A percentile compares a stretch with the other conserved stretches of the same genome.
Conservation (phyloP, 192 early-diverging fungal genomes). For the Rhizophagus prolifer region DNA sequence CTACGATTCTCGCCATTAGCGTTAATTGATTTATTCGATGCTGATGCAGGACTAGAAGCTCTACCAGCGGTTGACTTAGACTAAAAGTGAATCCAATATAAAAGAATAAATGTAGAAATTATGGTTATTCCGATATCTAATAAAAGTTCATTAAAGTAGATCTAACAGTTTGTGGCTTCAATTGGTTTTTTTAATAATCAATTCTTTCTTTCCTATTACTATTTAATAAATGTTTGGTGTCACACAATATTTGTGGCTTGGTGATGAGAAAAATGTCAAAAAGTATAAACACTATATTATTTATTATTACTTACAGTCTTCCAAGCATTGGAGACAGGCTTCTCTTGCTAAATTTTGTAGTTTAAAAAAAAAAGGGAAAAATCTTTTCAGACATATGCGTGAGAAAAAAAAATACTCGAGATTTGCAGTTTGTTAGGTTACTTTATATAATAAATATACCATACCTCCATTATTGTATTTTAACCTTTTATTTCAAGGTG, state of each 20-base stretch:
- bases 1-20: conserved; percentile 19
- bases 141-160: too few relatives aligned
- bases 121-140: background rate
- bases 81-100: background rate
- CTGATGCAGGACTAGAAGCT: conserved; percentile 25
- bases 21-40: conserved; percentile 15
- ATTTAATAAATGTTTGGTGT: conserved; percentile 9
- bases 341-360: conserved; percentile 1
- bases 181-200: background rate
- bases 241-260: conserved; percentile 11
- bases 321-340: conserved; percentile 21
- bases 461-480: conserved; percentile 27
- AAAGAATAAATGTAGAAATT: background rate
- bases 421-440: background rate
- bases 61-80: conserved; percentile 18
- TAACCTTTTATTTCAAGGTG: background rate
- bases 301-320: conserved; percentile 23
- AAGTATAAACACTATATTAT: background rate
- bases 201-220: background rate
- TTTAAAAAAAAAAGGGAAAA: background rate
- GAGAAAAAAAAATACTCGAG: background rate
- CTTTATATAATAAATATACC: background rate
- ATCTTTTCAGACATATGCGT: background rate
- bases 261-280: background rate
- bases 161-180: background rate